Evolutionary conservation across 2,329 filamentous ascomycete genomes (phyloP).

Genomic region (Cladosporium sp.): DNA sequence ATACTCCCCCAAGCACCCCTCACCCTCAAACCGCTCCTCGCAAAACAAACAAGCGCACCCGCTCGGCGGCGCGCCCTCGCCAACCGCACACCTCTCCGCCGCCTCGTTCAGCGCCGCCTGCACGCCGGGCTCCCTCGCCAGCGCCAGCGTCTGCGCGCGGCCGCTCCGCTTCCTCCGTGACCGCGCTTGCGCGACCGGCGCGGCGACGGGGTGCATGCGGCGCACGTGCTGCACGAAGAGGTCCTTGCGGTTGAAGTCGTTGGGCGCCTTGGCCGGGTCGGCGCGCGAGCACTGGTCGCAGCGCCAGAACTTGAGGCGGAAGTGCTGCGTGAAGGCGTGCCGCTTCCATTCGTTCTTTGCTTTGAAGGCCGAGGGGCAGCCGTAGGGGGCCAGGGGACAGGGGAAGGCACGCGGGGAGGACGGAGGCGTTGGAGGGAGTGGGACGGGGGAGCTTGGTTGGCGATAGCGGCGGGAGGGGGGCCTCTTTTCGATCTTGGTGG

Average conservation of each 20-base stretch:
- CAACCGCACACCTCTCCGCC: constrained; percentile 54
- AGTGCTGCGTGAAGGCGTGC: constrained; percentile 74
- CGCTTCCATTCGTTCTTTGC: constrained; percentile 96
- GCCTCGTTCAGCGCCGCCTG: constrained; percentile 39
- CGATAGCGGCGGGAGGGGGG: neutral
- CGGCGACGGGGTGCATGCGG: constrained; percentile 63
- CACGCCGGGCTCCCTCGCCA: constrained; percentile 6
- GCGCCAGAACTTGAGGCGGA: constrained; percentile 66
- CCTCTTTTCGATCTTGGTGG: neutral
- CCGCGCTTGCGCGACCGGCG: too few relatives aligned
- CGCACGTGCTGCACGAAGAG: constrained; percentile 83
- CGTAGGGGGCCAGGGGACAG: constrained; percentile 74
- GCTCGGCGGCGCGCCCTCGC: constrained; percentile 56
- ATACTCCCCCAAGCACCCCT: constrained; percentile 66
- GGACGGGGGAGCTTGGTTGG: neutral
- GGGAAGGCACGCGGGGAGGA: constrained; percentile 46
- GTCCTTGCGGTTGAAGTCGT: constrained; percentile 86
- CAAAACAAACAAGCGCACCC: constrained; percentile 63
- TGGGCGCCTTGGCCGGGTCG: constrained; percentile 30
- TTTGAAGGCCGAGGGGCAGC: constrained; percentile 65
- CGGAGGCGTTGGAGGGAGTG: neutral
- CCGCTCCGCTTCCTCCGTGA: constrained; percentile 36
- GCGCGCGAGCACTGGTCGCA: constrained; percentile 59
- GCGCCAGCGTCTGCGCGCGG: constrained; percentile 11
- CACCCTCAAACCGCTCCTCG: constrained; percentile 54